Base-by-base conservation (phyloP, 768 basidiomycete species). In the Naganishia onofrii region DNA sequence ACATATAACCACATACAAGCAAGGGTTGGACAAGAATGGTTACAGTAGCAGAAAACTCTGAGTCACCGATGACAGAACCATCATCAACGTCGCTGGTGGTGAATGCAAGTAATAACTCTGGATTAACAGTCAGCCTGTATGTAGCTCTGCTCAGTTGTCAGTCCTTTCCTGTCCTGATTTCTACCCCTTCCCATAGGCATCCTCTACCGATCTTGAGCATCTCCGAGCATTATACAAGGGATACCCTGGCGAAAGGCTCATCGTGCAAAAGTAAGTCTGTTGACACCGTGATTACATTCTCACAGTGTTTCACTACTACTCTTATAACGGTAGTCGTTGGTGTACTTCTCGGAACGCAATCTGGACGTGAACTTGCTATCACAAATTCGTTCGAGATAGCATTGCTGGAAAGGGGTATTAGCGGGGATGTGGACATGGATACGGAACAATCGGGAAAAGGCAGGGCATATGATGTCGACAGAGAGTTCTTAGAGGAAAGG, bases 201-300 rank as follows among this genome's bases (percentile, higher is more conserved):
- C 95, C 96, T 44, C 85, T 98, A 17, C 93, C 96, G 12, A 93
- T 99, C 78, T 85, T 99, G 72, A 96, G 93, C 81, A 90, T 98
- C 76, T 96, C 94, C 0, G 96, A 98, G 77, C 95, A 98, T 82
- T 85, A 91, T 76, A 95, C 91, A 52, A 87, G 96, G 72, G 83
- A 88, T 69, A 42, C 29, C n/a, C 66, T 71, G 38, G 55, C 58
- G 34, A 55, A 64, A 36, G 66, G 67, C 29, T n/a, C 19, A 29
- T 28, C 42, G 28, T 29, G 29, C 21, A 65, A 46, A 32, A 44
- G 34, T 48, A 29, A 29, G 63, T 42, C 42, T 32, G n/a, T n/a
- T n/a, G n/a, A 17, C 17, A 42, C 6, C n/a, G n/a, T 17, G 19
- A 13, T 68, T 66, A n/a, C 3, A 53, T 34, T 0, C 3, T 26